Percentiles rank a stretch among this genome's conserved stretches.
Conservation (phyloP, 352 stramenopile species). For the Hyaloperonospora arabidopsidis region DNA sequence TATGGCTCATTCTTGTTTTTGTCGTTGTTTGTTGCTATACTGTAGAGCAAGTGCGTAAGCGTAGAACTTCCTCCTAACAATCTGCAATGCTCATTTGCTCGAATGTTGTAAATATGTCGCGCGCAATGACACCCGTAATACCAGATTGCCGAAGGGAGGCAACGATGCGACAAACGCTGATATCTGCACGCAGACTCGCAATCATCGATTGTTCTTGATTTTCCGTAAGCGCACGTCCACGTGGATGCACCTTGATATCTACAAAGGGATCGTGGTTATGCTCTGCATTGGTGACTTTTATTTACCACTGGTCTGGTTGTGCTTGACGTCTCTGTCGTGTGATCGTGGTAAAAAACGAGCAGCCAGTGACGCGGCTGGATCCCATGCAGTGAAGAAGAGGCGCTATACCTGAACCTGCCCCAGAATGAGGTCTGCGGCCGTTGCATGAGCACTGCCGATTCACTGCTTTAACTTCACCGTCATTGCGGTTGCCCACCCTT, state of each 20-base stretch:
- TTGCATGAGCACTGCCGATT: neutral
- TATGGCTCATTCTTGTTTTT: neutral
- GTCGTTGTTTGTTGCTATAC: neutral
- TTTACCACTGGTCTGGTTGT: neutral
- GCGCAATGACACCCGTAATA: neutral
- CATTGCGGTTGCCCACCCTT: neutral
- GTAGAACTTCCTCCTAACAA: neutral
- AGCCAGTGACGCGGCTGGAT: neutral
- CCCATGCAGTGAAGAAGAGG: neutral
- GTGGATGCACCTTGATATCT: neutral
- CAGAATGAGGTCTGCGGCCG: neutral
- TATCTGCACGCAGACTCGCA: neutral
- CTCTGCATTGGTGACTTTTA: neutral
- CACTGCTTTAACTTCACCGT: neutral
- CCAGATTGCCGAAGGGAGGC: neutral
- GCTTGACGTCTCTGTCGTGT: neutral
- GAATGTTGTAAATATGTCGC: neutral
- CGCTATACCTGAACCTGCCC: neutral
- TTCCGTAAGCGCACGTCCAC: neutral
- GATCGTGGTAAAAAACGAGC: neutral
- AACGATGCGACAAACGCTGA: neutral
- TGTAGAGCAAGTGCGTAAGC: neutral
- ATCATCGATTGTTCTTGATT: neutral
- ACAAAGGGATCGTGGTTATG: neutral
- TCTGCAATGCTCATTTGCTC: neutral